A percentile compares a stretch with the other conserved stretches of the same genome.
Conservation (phyloP, 1,139 yeast genomes). For the Sugiyamaella castrensis region DNA sequence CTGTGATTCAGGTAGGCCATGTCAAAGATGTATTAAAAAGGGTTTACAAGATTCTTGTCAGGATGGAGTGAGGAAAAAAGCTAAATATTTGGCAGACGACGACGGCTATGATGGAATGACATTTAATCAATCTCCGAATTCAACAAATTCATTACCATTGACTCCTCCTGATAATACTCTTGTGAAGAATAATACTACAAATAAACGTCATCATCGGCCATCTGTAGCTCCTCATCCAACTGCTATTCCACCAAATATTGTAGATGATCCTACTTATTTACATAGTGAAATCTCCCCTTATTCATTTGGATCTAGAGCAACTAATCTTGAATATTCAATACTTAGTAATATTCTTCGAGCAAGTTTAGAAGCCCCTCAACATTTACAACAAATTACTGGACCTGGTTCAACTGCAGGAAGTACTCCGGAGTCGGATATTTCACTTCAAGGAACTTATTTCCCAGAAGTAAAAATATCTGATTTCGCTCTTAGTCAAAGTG, state of each 20-base stretch:
- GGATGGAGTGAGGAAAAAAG: slow-evolving; percentile 84
- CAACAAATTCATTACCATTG: slow-evolving; percentile 10
- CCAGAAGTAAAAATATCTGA: slow-evolving; percentile 17
- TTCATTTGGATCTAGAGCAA: slow-evolving; percentile 68
- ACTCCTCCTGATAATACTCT: slow-evolving; percentile 20
- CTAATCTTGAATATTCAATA: slow-evolving; percentile 77
- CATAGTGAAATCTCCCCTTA: slow-evolving; percentile 18
- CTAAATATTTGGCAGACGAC: slow-evolving; percentile 58
- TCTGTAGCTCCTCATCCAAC: neutral
- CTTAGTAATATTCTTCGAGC: slow-evolving; percentile 62
- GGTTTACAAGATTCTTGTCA: slow-evolving; percentile 69
- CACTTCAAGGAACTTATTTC: slow-evolving; percentile 15
- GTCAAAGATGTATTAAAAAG: slow-evolving; percentile 69
- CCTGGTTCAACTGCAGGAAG: slow-evolving; percentile 6
- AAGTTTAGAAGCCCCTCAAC: slow-evolving; percentile 13
- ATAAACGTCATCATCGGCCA: too few species aligned
- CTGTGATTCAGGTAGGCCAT: slow-evolving; percentile 79
- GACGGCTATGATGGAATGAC: neutral
- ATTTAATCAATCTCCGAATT: neutral
- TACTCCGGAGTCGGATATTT: slow-evolving; percentile 15
- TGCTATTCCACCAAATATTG: neutral
- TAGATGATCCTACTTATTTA: slow-evolving; percentile 1
- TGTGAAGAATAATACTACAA: neutral
- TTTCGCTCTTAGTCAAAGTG: slow-evolving; percentile 4
- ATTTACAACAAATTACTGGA: slow-evolving; percentile 6